A percentile compares a stretch with the other conserved stretches of the same genome.
Conservation (phyloP, 352 stramenopile genomes). For the Pythium biforme region DNA sequence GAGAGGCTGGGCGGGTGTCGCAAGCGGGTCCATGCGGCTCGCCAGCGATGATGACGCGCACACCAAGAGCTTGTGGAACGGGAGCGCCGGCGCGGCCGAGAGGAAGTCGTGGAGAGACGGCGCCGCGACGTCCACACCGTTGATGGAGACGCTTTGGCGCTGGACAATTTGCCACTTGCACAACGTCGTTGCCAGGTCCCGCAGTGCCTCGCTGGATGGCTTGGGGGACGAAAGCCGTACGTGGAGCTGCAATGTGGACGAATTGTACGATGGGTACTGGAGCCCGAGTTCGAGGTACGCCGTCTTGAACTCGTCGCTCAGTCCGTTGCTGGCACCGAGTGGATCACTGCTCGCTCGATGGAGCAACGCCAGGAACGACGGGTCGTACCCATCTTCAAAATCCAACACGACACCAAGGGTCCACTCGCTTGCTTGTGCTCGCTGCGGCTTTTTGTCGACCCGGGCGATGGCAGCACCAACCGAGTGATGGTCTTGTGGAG, state of each 20-base stretch:
- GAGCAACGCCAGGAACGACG: slow-evolving; percentile 5
- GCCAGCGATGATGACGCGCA: slow-evolving; percentile 17
- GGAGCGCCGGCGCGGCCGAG: not conserved
- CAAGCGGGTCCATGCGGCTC: slow-evolving; percentile 12
- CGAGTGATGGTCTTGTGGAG: not conserved
- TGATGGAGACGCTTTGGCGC: slow-evolving; percentile 2
- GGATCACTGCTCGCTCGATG: not conserved
- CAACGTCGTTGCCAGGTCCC: not conserved
- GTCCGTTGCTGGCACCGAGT: not conserved
- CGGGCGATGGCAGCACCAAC: not conserved
- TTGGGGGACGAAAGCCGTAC: not conserved
- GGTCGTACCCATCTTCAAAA: slow-evolving; percentile 7
- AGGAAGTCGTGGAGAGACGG: slow-evolving; percentile 10
- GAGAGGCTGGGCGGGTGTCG: slow-evolving; percentile 1
- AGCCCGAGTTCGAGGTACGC: slow-evolving; percentile 2
- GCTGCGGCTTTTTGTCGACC: not conserved
- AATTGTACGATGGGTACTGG: too few relatives aligned
- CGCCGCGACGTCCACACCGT: slow-evolving; percentile 11
- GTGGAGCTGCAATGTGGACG: slow-evolving; percentile 9
- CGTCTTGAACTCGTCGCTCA: slow-evolving; percentile 14
- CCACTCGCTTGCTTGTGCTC: not conserved
- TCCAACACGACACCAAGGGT: slow-evolving; percentile 17
- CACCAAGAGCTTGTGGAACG: slow-evolving; percentile 16
- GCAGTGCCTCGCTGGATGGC: slow-evolving; percentile 6
- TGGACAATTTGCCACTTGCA: slow-evolving; percentile 11